Percentiles rank a stretch among this genome's conserved stretches.
Evolutionary conservation across 495 filamentous ascomycete genomes (phyloP).

Genomic region (Penicillium robsamsonii): DNA sequence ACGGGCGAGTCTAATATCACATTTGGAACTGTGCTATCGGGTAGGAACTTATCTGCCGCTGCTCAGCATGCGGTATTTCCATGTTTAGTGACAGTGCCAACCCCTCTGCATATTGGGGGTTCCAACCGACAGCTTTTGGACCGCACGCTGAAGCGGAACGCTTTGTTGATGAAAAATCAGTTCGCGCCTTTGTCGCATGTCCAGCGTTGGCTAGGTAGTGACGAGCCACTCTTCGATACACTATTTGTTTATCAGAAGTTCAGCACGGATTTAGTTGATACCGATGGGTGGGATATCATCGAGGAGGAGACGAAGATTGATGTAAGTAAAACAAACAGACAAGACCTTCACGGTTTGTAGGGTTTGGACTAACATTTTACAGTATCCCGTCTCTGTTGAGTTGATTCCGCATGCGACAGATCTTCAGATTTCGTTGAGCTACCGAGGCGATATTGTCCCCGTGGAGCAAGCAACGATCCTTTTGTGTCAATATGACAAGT

Average conservation of each 20-base stretch:
- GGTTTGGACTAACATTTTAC: slow-evolving; percentile 8
- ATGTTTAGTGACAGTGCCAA: slow-evolving; percentile 70
- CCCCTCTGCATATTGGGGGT: slow-evolving; percentile 47
- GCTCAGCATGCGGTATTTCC: slow-evolving; percentile 62
- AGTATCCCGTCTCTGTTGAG: slow-evolving; percentile 73
- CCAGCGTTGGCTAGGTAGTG: slow-evolving; percentile 61
- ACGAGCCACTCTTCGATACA: slow-evolving; percentile 69
- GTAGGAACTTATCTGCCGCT: slow-evolving; percentile 53
- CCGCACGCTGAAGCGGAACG: slow-evolving; percentile 60
- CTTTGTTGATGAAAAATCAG: slow-evolving; percentile 61
- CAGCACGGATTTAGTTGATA: slow-evolving; percentile 12
- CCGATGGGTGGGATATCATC: slow-evolving; percentile 43
- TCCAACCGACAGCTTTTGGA: slow-evolving; percentile 55
- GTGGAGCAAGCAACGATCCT: slow-evolving; percentile 53
- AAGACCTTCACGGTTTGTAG: slow-evolving; percentile 13
- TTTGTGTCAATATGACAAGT: slow-evolving; percentile 31
- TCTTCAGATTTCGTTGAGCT: slow-evolving; percentile 61
- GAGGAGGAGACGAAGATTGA: slow-evolving; percentile 57
- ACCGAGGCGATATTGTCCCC: slow-evolving; percentile 58
- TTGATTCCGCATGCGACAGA: slow-evolving; percentile 51
- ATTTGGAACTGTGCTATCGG: slow-evolving; percentile 74
- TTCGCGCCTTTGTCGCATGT: slow-evolving; percentile 65
- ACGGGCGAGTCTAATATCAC: slow-evolving; percentile 64
- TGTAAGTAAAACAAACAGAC: slow-evolving; percentile 33
- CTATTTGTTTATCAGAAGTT: slow-evolving; percentile 76